Base-by-base conservation (phyloP, 2,329 filamentous ascomycete species). In the Ophiocordyceps camponoti-saundersi region DNA sequence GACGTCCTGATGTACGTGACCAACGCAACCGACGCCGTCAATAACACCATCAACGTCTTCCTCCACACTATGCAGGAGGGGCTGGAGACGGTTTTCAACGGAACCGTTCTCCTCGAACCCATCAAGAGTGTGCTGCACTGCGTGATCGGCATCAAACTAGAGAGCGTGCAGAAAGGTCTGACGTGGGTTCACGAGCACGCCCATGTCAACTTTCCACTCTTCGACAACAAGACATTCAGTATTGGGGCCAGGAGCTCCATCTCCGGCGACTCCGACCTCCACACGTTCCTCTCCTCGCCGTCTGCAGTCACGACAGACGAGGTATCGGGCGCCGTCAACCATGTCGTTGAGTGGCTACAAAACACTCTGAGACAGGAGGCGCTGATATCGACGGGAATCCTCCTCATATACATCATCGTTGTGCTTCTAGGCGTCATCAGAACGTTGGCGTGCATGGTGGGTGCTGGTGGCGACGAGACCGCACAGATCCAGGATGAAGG, bases 161-260 rank as follows among this genome's bases (percentile, higher is more conserved):
- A 85, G 53, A 76, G 80, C 21, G 78, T 98, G 53, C 79, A 96
- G 61, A 82, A 84, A 58, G 92, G 84, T 13, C 72, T 96, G n/a
- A 94, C 85, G 1, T 98, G 90, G 90, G 84, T 95, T 12, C 77
- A 85, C 56, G 82, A 96, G 53, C 70, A 96, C 59, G 87, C 92
- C 3, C 77, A 92, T 51, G 74, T 98, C 55, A 69, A 77, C 49
- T 82, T 98, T 55, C 92, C 92, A 0, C 65, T 76, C 46, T 79
- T 96, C 50, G 71, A 77, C 23, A 82, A 85, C 55, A 75, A 95
- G 59, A 85, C 84, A 1, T 94, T 96, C 65, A 90, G 85, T 49
- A 67, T 81, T 46, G 88, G 89, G 41, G 85, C 89, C 48, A 68
- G 77, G 30, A 70, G 73, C 43, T 75, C 73, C 36, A 65, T 81